Base-by-base conservation (phyloP, 768 basidiomycete species). In the Suillus hirtellus region DNA sequence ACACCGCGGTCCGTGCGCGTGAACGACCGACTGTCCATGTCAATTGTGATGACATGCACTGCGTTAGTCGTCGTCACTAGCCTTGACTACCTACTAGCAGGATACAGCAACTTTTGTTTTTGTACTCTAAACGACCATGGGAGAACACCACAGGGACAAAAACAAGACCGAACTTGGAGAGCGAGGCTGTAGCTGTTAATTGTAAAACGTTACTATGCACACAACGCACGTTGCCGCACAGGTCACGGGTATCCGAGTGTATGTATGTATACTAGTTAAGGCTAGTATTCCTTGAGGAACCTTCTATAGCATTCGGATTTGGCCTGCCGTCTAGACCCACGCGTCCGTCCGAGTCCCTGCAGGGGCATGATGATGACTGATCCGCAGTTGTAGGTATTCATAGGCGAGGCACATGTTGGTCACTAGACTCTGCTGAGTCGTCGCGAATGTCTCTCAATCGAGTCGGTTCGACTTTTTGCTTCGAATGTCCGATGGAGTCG, bases 151-250 rank as follows among this genome's bases (percentile, higher is more conserved):
- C 10, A 49, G 47, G 47, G 24, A 49, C 12, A 2, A 47, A 12
- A 47, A n/a, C n/a, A 17, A 50, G 14, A 49, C 2, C 11, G 12
- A 43, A 31, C 31, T 31, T 31, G 31, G 4, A 31, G 31, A 31
- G 31, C 46, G 21, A 27, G 47, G 47, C 47, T 52, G 50, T 52
- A 31, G 27, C 50, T 19, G 27, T 27, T 11, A 5, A 46, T 46
- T 17, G 49, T 8, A 17, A 40, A 52, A 52, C 50, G 50, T 52
- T 52, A 52, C 50, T 19, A 52, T 19, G 50, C 50, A 52, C 50
- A 52, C 27, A 9, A 37, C 35, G 10, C 35, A 37, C 35, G 35
- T 37, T 37, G 31, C 31, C 31, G 31, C 31, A 31, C 31, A 31
- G 31, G 31, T 31, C 31, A 31, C 31, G 31, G 31, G 31, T 31